Percentiles rank a stretch among this genome's conserved stretches.
phyloP scores from a whole-genome alignment of 2,329 filamentous ascomycete genomes.

The Cytospora leucostoma region DNA sequence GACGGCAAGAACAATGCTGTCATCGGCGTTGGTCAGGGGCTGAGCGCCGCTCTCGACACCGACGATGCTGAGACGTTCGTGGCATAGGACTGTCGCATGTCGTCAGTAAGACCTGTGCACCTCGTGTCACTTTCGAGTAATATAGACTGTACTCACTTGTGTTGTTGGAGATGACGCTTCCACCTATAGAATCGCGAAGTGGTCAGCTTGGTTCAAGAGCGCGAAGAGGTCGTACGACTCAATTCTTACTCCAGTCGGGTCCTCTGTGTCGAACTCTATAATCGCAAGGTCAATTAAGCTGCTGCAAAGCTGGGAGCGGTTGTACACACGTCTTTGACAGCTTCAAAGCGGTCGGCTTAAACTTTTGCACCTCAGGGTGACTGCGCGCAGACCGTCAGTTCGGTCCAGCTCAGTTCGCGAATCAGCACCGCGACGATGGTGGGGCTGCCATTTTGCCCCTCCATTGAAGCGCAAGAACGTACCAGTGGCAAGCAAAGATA shows the following conservation, averaged over 20 bases:
- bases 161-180: conserved; percentile 84
- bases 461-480: conserved; percentile 44
- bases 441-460: conserved; percentile 39
- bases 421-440: conserved; percentile 29
- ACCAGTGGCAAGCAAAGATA: conserved; percentile 95
- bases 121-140: background rate
- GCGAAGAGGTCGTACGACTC: conserved; percentile 32
- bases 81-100: conserved; percentile 72
- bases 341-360: conserved; percentile 92
- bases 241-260: conserved; percentile 92
- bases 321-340: conserved; percentile 86
- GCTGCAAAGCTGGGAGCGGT: conserved; percentile 18
- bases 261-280: conserved; percentile 88
- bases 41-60: conserved; percentile 96
- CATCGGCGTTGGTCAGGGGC: conserved; percentile 90
- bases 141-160: conserved; percentile 68
- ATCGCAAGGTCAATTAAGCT: conserved; percentile 43
- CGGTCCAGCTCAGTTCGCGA: conserved; percentile 24
- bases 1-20: conserved; percentile 86
- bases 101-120: conserved; percentile 34
- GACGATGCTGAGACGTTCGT: conserved; percentile 97
- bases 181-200: conserved; percentile 56
- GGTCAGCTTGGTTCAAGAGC: conserved; percentile 24
- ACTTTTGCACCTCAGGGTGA: conserved; percentile 93
- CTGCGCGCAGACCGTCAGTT: conserved; percentile 40